Evolutionary conservation across 2,329 filamentous ascomycete genomes (phyloP).

Genomic region (Emydomyces testavorans): DNA sequence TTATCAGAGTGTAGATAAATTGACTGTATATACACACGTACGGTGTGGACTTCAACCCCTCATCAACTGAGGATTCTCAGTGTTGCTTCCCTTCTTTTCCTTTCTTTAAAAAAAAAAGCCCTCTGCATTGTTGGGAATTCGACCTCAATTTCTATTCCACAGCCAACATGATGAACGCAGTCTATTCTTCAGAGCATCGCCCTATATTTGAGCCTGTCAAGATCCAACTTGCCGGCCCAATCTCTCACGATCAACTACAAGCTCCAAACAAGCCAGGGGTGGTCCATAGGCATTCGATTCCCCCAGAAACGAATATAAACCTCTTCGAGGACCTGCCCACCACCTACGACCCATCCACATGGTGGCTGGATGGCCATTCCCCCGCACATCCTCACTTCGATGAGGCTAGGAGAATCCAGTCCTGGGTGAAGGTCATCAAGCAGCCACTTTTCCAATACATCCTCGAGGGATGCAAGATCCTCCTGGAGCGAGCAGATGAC

Average conservation of each 20-base stretch:
- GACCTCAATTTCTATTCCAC: not conserved
- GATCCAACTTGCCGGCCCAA: not conserved
- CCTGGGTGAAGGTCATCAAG: conserved; percentile 3
- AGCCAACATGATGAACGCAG: not conserved
- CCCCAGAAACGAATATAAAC: not conserved
- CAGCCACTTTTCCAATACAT: conserved; percentile 6
- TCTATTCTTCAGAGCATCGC: not conserved
- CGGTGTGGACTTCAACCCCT: too few species aligned
- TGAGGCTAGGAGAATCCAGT: conserved; percentile 1
- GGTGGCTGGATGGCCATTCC: conserved; percentile 8
- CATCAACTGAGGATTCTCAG: not conserved
- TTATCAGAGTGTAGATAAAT: too few species aligned
- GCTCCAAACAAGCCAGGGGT: not conserved
- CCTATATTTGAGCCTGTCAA: not conserved
- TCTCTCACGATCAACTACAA: not conserved
- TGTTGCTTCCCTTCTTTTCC: not conserved
- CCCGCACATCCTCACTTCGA: conserved; percentile 9
- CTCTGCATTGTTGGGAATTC: not conserved
- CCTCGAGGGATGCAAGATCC: conserved; percentile 5
- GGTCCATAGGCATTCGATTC: not conserved
- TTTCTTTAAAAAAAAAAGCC: not conserved
- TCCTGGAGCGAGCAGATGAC: not conserved
- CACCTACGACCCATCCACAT: conserved; percentile 5
- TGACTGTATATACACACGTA: too few species aligned
- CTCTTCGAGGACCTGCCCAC: conserved; percentile 1